Base-by-base conservation (phyloP, 805 yeast genomes). In the Jamesozyma gamospora region DNA sequence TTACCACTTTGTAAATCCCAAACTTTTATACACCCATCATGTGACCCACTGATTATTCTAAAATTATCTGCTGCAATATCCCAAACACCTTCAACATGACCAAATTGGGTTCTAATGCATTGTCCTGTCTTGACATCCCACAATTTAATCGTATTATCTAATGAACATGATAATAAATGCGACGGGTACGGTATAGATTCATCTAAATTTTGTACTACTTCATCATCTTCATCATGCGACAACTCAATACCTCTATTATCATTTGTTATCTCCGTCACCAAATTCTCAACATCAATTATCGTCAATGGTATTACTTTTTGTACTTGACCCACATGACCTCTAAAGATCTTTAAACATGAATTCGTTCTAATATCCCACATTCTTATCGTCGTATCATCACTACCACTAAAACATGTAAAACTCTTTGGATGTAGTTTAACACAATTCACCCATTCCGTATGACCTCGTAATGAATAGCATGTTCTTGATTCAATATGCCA, bases 71-170 rank as follows among this genome's bases (percentile, higher is more conserved):
- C 95, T 14, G 92, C 86, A 41, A 92, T 82, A 32, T 90, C 86
- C 96, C 97, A 90, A 15, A 92, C 95, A 17, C 98, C 98, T 62
- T 92, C 97, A 40, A 90, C 86, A 57, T 92, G 98, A 2, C 98
- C 98, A 65, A 90, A 92, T 60, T 92, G 90, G 0, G 98, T 92
- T 42, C 96, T 71, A 10, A 87, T 75, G 55, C 97, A 90, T 58
- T 77, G 75, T 3, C 96, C 96, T 1, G 92, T 76, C 45, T 69
- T 69, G 25, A 87, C 81, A 50, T 86, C 94, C 96, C 96, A 88
- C 35, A 90, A 61, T 58, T 88, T 86, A 59, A 88, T 86, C 6
- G 96, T 88, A 61, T 87, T 87, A 60, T 88, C 97, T 43, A 90
- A 66, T 1, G 96, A 85, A 13, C 94, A 86, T 0, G 96, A 81